These are phyloP conservation scores for Crotalaria pallida DNA, from an alignment of 306 rosid species.

Conservation along the genomic window DNA sequence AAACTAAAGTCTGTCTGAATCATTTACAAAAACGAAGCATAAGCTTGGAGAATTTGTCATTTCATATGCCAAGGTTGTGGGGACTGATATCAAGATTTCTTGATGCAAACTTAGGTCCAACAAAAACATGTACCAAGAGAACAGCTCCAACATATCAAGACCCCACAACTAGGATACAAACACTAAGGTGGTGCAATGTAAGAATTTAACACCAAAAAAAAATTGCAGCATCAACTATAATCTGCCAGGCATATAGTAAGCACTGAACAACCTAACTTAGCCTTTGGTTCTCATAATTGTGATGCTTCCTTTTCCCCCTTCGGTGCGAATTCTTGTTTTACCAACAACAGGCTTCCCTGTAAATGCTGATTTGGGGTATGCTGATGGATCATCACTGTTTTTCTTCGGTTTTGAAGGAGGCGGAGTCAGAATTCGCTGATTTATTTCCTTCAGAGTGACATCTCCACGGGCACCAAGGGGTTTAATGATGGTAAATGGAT, in stretches of 20 bases:
- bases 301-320: conserved; percentile 98
- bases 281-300: conserved; percentile 97
- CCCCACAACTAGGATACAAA: not conserved
- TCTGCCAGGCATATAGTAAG: conserved; percentile 16
- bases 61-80: not conserved
- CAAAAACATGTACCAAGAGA: not conserved
- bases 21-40: not conserved
- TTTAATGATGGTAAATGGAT: conserved; percentile 85
- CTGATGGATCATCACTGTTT: conserved; percentile 45
- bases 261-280: conserved; percentile 28
- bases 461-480: conserved; percentile 83
- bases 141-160: not conserved
- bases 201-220: not conserved
- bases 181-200: conserved; percentile 3
- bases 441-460: conserved; percentile 88
- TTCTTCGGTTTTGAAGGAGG: conserved; percentile 55
- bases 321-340: conserved; percentile 76
- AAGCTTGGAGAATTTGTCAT: not conserved
- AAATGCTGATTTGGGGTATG: conserved; percentile 82
- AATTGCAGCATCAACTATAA: conserved; percentile 13
- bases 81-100: not conserved
- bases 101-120: not conserved
- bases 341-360: conserved; percentile 97
- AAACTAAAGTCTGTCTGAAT: not conserved
- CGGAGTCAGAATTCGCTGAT: conserved; percentile 74